These are phyloP conservation scores for Chernovozyma sophiae-reginae DNA, from an alignment of 1,139 yeast genomes.

Conservation along the genomic window DNA sequence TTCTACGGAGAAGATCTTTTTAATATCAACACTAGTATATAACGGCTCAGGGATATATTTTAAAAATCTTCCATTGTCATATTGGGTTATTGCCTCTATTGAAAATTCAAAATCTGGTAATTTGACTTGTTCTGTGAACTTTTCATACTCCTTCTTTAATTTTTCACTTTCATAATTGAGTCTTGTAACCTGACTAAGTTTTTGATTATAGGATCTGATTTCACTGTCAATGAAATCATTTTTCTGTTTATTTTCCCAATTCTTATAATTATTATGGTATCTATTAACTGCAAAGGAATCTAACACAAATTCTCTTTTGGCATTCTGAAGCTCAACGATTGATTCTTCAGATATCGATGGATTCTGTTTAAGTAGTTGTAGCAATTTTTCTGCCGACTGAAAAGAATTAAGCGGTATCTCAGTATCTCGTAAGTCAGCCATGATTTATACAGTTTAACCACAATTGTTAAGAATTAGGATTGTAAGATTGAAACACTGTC, in stretches of 20 bases:
- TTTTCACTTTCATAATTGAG: conserved; percentile 23
- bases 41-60: conserved; percentile 9
- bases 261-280: conserved; percentile 28
- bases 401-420: conserved; percentile 4
- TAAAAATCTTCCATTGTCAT: conserved; percentile 20
- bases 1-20: conserved; percentile 27
- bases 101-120: conserved; percentile 32
- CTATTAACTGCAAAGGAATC: conserved; percentile 34
- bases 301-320: conserved; percentile 22
- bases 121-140: conserved; percentile 18
- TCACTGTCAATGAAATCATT: conserved; percentile 22
- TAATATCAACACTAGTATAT: conserved; percentile 14
- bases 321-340: not conserved
- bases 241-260: conserved; percentile 24
- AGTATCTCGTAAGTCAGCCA: not conserved
- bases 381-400: conserved; percentile 14
- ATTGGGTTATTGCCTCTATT: conserved; percentile 23
- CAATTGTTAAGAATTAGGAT: too few species aligned
- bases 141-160: conserved; percentile 22
- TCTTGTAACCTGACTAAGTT: conserved; percentile 27
- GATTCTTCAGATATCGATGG: conserved; percentile 1
- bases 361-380: conserved; percentile 6
- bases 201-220: conserved; percentile 26
- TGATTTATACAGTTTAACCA: too few species aligned
- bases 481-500: too few species aligned